A percentile compares a stretch with the other conserved stretches of the same genome.
These are phyloP conservation scores for Ephemerocybe angulata DNA, from an alignment of 768 basidiomycete genomes.

Conservation along the genomic window DNA sequence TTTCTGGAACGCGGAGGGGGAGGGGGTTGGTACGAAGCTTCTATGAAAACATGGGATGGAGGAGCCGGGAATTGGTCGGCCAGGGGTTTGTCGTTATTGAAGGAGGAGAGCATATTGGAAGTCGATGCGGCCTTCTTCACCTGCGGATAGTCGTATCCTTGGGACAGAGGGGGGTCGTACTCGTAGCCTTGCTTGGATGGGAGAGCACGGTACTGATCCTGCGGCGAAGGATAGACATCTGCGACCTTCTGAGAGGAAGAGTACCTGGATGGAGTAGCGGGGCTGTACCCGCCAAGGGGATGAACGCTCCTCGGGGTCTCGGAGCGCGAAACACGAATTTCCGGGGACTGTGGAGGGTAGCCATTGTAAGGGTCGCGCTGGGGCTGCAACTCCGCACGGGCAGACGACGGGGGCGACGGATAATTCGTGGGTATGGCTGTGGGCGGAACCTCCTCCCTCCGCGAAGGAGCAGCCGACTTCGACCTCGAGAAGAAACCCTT, in stretches of 20 bases:
- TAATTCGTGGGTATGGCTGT: neutral
- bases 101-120: conserved; percentile 1
- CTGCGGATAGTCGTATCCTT: neutral
- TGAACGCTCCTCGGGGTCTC: neutral
- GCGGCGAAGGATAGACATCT: conserved; percentile 7
- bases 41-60: conserved; percentile 12
- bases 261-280: neutral
- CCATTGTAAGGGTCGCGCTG: neutral
- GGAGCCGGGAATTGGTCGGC: neutral
- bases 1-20: conserved; percentile 14
- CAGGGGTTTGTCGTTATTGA: neutral
- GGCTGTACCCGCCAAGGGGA: neutral
- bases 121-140: conserved; percentile 5
- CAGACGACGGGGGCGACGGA: neutral
- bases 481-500: conserved; percentile 9
- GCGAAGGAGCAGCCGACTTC: conserved; percentile 1
- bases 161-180: neutral
- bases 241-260: neutral
- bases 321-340: conserved; percentile 2
- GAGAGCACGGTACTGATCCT: neutral
- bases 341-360: neutral
- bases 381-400: neutral
- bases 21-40: conserved; percentile 29
- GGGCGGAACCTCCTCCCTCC: neutral
- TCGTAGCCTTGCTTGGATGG: neutral